A percentile compares a stretch with the other conserved stretches of the same genome.
Evolutionary conservation across 805 yeast genomes (phyloP).

Genomic region (Clavispora carvajalis): DNA sequence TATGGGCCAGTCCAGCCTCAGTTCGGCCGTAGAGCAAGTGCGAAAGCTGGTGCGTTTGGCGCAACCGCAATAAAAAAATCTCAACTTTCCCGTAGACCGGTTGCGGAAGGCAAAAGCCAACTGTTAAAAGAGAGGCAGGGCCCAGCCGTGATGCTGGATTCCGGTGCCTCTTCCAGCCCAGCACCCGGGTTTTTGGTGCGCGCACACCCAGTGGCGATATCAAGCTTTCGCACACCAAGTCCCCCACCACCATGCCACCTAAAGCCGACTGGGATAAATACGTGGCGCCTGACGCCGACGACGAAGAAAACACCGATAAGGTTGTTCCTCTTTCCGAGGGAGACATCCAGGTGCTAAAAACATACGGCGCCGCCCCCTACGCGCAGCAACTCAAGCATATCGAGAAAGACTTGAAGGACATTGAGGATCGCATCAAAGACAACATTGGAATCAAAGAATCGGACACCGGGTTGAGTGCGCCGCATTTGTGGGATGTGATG

Average conservation of each 20-base stretch:
- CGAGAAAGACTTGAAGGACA: conserved; percentile 79
- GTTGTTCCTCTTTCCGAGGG: conserved; percentile 89
- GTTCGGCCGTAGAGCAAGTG: too few species aligned
- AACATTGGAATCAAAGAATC: conserved; percentile 91
- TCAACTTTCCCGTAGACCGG: too few species aligned
- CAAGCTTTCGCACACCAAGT: conserved; percentile 8
- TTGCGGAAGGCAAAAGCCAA: too few species aligned
- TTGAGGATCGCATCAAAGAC: conserved; percentile 86
- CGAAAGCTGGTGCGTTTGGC: too few species aligned
- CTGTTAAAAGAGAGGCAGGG: too few species aligned
- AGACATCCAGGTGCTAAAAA: conserved; percentile 93
- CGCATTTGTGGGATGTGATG: conserved; percentile 94
- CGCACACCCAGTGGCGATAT: conserved; percentile 2
- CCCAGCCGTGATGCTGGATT: too few species aligned
- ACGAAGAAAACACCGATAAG: conserved; percentile 56
- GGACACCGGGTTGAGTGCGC: conserved; percentile 97
- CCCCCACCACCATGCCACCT: conserved; percentile 66
- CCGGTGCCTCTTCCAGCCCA: too few species aligned
- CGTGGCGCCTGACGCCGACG: conserved; percentile 76
- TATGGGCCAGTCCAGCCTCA: too few species aligned
- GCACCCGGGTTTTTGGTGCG: too few species aligned
- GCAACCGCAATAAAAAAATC: too few species aligned
- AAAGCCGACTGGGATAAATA: conserved; percentile 99
- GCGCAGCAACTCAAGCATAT: conserved; percentile 72
- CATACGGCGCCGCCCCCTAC: conserved; percentile 97